Evolutionary conservation across 208 protist species (phyloP).

Genomic region (Wallacemonas rigidus): DNA sequence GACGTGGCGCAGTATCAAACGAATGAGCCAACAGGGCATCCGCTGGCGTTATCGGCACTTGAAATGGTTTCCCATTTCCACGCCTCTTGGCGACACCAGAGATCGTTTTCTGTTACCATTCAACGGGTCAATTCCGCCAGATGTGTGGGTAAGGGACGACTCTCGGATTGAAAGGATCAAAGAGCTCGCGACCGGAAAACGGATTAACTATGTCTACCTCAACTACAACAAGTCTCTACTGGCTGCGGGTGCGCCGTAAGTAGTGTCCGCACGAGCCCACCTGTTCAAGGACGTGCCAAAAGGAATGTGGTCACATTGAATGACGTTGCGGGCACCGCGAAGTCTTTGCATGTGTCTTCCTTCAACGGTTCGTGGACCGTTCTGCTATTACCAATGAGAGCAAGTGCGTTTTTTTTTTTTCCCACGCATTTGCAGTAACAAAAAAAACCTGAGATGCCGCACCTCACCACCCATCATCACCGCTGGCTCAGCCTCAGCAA

Average conservation of each 20-base stretch:
- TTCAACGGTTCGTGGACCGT: too few relatives aligned
- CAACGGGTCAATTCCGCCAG: slow-evolving; percentile 23
- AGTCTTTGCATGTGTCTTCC: too few relatives aligned
- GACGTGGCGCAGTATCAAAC: slow-evolving; percentile 10
- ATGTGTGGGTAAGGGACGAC: slow-evolving; percentile 32
- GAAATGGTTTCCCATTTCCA: slow-evolving; percentile 17
- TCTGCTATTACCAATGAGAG: too few relatives aligned
- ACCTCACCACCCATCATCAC: too few relatives aligned
- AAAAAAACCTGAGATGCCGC: too few relatives aligned
- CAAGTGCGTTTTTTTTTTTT: neutral
- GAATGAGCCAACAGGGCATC: slow-evolving; percentile 31
- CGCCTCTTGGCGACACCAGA: neutral
- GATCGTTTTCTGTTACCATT: slow-evolving; percentile 21
- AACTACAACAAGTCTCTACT: slow-evolving; percentile 1
- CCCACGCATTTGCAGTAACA: neutral
- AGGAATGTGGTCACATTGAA: too few relatives aligned
- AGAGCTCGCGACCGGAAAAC: slow-evolving; percentile 17
- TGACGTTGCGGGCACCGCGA: too few relatives aligned
- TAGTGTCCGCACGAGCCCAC: too few relatives aligned
- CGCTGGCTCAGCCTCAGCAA: too few relatives aligned
- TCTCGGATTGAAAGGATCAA: slow-evolving; percentile 14
- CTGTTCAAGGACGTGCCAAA: too few relatives aligned
- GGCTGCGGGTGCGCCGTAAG: too few relatives aligned
- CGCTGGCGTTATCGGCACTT: slow-evolving; percentile 28
- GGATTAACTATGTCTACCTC: neutral